These are phyloP conservation scores for Podospora bellae-mahoneyi DNA, from an alignment of 495 filamentous ascomycete genomes.

Conservation along the genomic window DNA sequence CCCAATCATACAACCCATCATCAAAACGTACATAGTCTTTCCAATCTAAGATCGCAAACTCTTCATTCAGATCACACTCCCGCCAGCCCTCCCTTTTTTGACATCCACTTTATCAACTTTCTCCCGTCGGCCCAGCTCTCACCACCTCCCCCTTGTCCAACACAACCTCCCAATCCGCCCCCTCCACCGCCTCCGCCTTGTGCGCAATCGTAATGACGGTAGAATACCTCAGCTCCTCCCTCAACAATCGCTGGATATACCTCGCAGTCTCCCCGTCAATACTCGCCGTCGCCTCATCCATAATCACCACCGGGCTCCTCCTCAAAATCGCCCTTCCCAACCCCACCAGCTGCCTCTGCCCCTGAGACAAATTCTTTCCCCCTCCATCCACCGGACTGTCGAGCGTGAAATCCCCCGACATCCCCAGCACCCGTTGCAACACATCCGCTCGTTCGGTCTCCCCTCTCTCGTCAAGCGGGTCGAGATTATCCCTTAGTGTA, in stretches of 20 bases:
- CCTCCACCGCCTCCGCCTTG: constrained; percentile 72
- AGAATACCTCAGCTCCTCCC: constrained; percentile 69
- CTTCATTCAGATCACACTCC: neutral
- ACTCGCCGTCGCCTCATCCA: constrained; percentile 83
- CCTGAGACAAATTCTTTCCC: constrained; percentile 60
- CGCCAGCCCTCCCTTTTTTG: too few species aligned
- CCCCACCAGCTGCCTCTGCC: constrained; percentile 58
- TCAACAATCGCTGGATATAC: constrained; percentile 70
- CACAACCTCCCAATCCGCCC: constrained; percentile 69
- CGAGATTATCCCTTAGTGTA: constrained; percentile 53
- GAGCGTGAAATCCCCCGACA: constrained; percentile 37
- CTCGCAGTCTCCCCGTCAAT: constrained; percentile 77
- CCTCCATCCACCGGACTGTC: constrained; percentile 50
- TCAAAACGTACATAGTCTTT: neutral
- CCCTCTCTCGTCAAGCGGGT: constrained; percentile 46
- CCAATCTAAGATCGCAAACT: neutral
- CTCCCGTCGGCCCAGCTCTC: constrained; percentile 23
- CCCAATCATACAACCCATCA: too few species aligned
- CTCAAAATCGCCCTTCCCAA: constrained; percentile 58
- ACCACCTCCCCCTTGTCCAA: constrained; percentile 62
- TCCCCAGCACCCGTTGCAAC: constrained; percentile 42
- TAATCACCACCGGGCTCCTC: constrained; percentile 56
- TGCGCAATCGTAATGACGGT: constrained; percentile 89
- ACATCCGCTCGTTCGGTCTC: constrained; percentile 48
- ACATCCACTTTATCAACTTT: neutral